Evolutionary conservation across 108 stramenopile genomes (phyloP).

Genomic region (Cyclostephanos invisitatus): DNA sequence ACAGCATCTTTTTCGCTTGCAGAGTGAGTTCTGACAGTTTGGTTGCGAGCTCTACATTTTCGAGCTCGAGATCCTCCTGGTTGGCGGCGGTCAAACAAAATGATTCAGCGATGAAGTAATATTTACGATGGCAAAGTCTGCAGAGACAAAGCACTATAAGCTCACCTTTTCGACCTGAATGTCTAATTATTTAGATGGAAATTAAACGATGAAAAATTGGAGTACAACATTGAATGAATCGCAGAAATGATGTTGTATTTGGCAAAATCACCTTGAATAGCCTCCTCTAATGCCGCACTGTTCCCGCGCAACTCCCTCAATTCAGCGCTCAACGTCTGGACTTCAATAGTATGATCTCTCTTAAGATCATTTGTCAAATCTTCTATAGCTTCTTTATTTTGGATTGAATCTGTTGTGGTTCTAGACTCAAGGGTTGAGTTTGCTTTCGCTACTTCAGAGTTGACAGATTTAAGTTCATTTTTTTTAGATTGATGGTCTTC

Average conservation of each 20-base stretch:
- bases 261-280: constrained; percentile 21
- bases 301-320: constrained; percentile 11
- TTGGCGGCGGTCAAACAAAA: not conserved
- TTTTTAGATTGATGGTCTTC: constrained; percentile 17
- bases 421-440: not conserved
- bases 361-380: constrained; percentile 16
- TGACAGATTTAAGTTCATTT: constrained; percentile 6
- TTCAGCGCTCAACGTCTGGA: constrained; percentile 18
- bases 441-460: not conserved
- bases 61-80: constrained; percentile 32
- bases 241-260: not conserved
- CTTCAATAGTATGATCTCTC: constrained; percentile 6
- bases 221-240: constrained; percentile 1
- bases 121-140: not conserved
- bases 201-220: not conserved
- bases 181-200: not conserved
- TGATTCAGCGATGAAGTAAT: not conserved
- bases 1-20: constrained; percentile 45
- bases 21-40: constrained; percentile 33
- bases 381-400: constrained; percentile 4
- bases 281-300: constrained; percentile 26
- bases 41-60: constrained; percentile 30
- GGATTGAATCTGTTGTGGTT: not conserved
- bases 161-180: constrained; percentile 14
- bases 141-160: not conserved